Conservation (phyloP, 768 basidiomycete species). For the Tulasnella sp. region DNA sequence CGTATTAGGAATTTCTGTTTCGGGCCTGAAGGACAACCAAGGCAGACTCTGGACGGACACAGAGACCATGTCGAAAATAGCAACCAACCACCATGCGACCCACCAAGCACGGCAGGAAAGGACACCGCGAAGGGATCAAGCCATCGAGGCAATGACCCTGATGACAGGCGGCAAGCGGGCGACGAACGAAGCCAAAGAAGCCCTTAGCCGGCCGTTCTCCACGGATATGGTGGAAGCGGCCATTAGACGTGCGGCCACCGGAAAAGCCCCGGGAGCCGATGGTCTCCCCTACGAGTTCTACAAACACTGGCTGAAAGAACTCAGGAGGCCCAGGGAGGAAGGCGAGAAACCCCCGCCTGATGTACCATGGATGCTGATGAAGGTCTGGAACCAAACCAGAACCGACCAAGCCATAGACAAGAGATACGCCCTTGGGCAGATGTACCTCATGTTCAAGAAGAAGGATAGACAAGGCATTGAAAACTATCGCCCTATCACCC, state of each 20-base stretch:
- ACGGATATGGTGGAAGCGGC: too few species aligned
- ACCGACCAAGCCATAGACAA: background rate
- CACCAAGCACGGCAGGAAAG: background rate
- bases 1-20: too few species aligned
- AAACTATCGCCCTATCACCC: constrained; percentile 28
- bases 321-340: background rate
- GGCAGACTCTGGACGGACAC: background rate
- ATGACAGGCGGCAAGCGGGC: background rate
- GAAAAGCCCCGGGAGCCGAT: background rate
- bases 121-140: background rate
- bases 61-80: background rate
- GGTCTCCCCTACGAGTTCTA: constrained; percentile 24
- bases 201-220: background rate
- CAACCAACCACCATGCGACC: background rate
- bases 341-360: background rate
- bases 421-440: background rate
- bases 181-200: too few species aligned
- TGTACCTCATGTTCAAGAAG: constrained; percentile 25
- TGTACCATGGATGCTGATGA: background rate
- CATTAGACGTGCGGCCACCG: too few species aligned
- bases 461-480: background rate
- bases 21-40: background rate
- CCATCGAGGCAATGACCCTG: background rate
- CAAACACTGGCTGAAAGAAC: constrained; percentile 16
- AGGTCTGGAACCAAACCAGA: background rate